Percentiles rank a stretch among this genome's conserved stretches.
phyloP scores from a whole-genome alignment of 768 basidiomycete species.

The Auricularia heimuer region DNA sequence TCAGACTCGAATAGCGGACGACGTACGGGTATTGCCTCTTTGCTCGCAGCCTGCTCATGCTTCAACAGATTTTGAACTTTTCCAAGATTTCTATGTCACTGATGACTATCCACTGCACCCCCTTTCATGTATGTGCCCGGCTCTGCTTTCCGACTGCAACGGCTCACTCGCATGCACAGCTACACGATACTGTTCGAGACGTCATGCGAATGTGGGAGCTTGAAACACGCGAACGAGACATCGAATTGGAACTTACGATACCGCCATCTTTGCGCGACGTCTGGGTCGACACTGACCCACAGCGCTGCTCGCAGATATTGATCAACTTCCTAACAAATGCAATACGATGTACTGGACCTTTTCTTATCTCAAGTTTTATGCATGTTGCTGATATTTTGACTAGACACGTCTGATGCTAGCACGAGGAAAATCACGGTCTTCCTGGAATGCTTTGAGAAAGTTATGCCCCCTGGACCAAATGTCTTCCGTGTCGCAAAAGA shows the following conservation, averaged over 20 bases:
- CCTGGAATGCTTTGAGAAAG: neutral
- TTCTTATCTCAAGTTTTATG: neutral
- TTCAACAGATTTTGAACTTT: neutral
- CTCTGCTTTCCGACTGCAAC: no score
- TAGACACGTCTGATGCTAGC: neutral
- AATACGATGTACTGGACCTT: neutral
- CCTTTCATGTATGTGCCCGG: neutral
- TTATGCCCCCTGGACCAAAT: neutral
- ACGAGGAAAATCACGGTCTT: neutral
- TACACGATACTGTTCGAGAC: neutral
- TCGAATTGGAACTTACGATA: neutral
- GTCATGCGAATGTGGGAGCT: slow-evolving; percentile 1
- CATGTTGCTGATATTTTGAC: neutral
- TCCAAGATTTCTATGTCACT: neutral
- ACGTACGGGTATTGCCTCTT: neutral
- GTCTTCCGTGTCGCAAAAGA: neutral
- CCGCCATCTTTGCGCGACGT: neutral
- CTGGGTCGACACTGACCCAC: neutral
- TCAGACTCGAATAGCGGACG: neutral
- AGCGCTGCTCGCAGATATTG: neutral
- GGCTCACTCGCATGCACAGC: neutral
- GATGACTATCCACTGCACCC: neutral
- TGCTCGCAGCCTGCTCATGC: neutral
- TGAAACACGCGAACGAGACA: neutral
- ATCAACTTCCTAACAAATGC: neutral